These are phyloP conservation scores for Circinella minor DNA, from an alignment of 371 early-diverging fungal species.

Conservation along the genomic window DNA sequence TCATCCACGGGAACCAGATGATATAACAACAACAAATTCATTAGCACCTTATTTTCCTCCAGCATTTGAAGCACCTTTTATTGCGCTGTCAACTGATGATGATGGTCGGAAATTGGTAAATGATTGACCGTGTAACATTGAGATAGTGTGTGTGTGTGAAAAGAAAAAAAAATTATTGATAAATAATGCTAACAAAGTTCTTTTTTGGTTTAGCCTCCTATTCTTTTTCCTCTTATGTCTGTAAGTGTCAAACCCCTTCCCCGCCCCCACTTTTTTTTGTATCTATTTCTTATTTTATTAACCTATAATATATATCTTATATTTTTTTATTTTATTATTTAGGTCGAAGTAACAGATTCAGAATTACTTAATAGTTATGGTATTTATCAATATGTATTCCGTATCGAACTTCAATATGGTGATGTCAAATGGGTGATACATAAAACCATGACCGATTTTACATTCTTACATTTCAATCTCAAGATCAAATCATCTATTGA, in stretches of 20 bases:
- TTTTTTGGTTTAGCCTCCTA: conserved; percentile 39
- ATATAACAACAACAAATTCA: conserved; percentile 7
- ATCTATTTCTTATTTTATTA: background rate
- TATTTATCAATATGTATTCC: conserved; percentile 58
- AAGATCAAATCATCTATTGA: conserved; percentile 45
- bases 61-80: conserved; percentile 47
- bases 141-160: no score
- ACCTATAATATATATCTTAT: background rate
- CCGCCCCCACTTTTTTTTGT: no score
- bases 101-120: conserved; percentile 44
- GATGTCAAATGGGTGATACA: conserved; percentile 80
- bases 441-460: conserved; percentile 72
- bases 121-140: background rate
- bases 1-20: conserved; percentile 15
- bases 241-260: conserved; percentile 23
- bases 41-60: conserved; percentile 46
- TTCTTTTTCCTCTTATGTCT: conserved; percentile 44
- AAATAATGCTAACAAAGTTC: background rate
- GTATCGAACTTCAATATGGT: conserved; percentile 82
- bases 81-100: conserved; percentile 41
- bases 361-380: conserved; percentile 36
- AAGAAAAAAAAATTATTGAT: no score
- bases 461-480: conserved; percentile 68
- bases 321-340: background rate
- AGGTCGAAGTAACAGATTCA: conserved; percentile 64